phyloP scores from a whole-genome alignment of 2,329 filamentous ascomycete genomes.

The Furcasterigmium furcatum region DNA sequence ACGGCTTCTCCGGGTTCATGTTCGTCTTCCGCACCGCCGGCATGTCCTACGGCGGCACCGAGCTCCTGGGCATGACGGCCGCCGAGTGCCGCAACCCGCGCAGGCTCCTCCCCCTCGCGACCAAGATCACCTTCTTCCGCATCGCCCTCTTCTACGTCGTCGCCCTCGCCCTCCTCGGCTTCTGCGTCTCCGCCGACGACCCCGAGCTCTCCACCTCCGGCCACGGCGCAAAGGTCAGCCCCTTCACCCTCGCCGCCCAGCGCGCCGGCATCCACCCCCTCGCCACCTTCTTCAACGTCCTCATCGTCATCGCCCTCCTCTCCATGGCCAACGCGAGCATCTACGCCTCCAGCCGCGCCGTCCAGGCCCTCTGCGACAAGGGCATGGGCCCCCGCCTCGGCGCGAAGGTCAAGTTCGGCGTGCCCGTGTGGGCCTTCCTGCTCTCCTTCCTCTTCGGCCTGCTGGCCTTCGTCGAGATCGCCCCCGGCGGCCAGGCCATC shows the following conservation, averaged over 20 bases:
- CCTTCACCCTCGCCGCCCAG: conserved; percentile 22
- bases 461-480: conserved; percentile 39
- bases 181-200: conserved; percentile 45
- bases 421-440: conserved; percentile 37
- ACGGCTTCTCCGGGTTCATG: conserved; percentile 37
- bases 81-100: conserved; percentile 39
- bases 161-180: conserved; percentile 47
- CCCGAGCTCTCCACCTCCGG: conserved; percentile 26
- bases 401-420: conserved; percentile 26
- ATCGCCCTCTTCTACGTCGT: conserved; percentile 54
- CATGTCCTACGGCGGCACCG: conserved; percentile 41
- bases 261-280: conserved; percentile 21
- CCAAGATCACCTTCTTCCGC: conserved; percentile 72
- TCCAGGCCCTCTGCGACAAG: conserved; percentile 28
- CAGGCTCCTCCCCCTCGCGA: conserved; percentile 72
- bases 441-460: conserved; percentile 35
- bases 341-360: conserved; percentile 31
- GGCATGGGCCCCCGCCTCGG: conserved; percentile 28
- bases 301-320: conserved; percentile 30
- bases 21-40: conserved; percentile 40
- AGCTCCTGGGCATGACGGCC: conserved; percentile 40
- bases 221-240: conserved; percentile 16
- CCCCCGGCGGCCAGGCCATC: conserved; percentile 28
- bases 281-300: conserved; percentile 26
- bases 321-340: conserved; percentile 38